A percentile compares a stretch with the other conserved stretches of the same genome.
Conservation (phyloP, 805 yeast genomes). For the Lachancea meyersii region DNA sequence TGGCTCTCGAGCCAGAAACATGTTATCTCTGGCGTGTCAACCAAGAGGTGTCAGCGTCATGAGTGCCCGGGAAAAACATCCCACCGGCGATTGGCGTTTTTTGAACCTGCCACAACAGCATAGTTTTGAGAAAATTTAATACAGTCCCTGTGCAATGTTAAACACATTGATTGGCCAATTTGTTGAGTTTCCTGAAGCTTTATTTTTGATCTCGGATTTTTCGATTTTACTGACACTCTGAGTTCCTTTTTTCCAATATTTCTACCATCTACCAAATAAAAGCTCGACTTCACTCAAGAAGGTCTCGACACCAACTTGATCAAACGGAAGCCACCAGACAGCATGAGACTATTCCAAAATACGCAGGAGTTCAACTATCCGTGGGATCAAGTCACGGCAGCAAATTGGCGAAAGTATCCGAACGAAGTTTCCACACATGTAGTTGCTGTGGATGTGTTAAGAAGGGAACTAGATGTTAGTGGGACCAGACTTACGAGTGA, state of each 20-base stretch:
- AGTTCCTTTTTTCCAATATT: neutral
- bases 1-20: constrained; percentile 29
- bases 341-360: constrained; percentile 75
- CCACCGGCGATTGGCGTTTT: constrained; percentile 38
- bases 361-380: constrained; percentile 69
- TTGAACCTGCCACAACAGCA: constrained; percentile 18
- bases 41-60: constrained; percentile 37
- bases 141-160: neutral
- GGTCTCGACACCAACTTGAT: neutral
- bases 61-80: constrained; percentile 30
- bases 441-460: constrained; percentile 81
- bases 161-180: neutral
- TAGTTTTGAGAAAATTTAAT: constrained; percentile 13
- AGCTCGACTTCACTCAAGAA: neutral
- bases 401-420: constrained; percentile 97
- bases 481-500: constrained; percentile 65
- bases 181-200: neutral
- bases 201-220: neutral
- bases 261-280: neutral
- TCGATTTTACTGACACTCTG: neutral
- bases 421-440: constrained; percentile 90
- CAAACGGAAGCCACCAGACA: neutral
- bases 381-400: constrained; percentile 93
- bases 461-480: constrained; percentile 56
- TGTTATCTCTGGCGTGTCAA: constrained; percentile 30